Evolutionary conservation across 2,329 filamentous ascomycete genomes (phyloP).

Genomic region (Aspergillus aculeatus): DNA sequence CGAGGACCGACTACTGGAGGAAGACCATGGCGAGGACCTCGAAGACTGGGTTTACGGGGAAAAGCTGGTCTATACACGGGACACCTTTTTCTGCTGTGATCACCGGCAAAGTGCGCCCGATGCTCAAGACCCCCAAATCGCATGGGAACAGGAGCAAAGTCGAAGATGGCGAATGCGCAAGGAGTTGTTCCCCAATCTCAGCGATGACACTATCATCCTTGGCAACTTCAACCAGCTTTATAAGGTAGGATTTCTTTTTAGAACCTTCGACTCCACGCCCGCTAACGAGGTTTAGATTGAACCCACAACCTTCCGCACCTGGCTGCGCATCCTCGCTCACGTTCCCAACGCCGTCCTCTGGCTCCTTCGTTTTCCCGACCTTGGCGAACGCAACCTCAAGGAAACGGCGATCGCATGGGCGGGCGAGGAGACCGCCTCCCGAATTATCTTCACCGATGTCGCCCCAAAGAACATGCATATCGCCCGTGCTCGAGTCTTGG

Average conservation of each 20-base stretch:
- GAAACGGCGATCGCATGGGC: slow-evolving; percentile 82
- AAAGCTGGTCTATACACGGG: slow-evolving; percentile 89
- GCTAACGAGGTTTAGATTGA: slow-evolving; percentile 68
- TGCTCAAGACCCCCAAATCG: slow-evolving; percentile 62
- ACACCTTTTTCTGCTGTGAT: slow-evolving; percentile 98
- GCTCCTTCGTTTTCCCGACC: slow-evolving; percentile 93
- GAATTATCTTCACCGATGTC: slow-evolving; percentile 93
- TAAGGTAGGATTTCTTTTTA: slow-evolving; percentile 63
- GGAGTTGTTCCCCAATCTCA: slow-evolving; percentile 78
- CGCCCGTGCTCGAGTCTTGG: slow-evolving; percentile 82
- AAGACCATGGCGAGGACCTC: slow-evolving; percentile 65
- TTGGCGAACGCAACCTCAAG: slow-evolving; percentile 82
- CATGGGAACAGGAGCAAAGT: slow-evolving; percentile 80
- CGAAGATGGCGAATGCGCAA: slow-evolving; percentile 91
- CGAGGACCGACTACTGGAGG: slow-evolving; percentile 63
- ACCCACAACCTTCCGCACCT: slow-evolving; percentile 91
- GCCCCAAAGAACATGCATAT: slow-evolving; percentile 95
- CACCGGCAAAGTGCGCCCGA: slow-evolving; percentile 87
- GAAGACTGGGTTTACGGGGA: slow-evolving; percentile 94
- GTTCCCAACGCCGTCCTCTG: slow-evolving; percentile 88
- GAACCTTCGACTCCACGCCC: not conserved
- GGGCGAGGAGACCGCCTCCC: slow-evolving; percentile 75
- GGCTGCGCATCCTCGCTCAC: slow-evolving; percentile 83
- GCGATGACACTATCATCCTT: slow-evolving; percentile 83
- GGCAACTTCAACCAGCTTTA: slow-evolving; percentile 99